phyloP scores from a whole-genome alignment of 495 filamentous ascomycete species.

The Penicillium cosmopolitanum region DNA sequence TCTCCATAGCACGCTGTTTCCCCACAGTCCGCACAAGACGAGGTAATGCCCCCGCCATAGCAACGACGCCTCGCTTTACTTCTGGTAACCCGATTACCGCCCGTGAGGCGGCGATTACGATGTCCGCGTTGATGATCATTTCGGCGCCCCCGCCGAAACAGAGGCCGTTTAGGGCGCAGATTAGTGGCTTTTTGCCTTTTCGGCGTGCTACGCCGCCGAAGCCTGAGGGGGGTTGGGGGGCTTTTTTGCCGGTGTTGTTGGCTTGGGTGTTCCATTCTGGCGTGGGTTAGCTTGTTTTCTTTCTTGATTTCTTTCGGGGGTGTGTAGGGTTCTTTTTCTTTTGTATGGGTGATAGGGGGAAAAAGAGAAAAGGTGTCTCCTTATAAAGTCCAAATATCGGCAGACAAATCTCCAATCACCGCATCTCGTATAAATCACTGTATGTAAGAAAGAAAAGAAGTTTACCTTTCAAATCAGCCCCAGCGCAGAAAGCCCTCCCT shows the following conservation, averaged over 20 bases:
- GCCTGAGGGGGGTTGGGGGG: slow-evolving; percentile 30
- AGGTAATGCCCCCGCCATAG: slow-evolving; percentile 73
- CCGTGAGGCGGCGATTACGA: slow-evolving; percentile 60
- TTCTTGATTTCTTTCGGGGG: background rate
- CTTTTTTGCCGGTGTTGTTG: slow-evolving; percentile 15
- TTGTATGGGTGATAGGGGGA: too few species aligned
- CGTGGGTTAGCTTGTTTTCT: slow-evolving; percentile 5
- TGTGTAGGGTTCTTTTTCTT: too few species aligned
- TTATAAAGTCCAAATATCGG: background rate
- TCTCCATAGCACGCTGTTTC: slow-evolving; percentile 72
- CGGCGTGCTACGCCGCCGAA: slow-evolving; percentile 53
- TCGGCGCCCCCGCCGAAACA: slow-evolving; percentile 78
- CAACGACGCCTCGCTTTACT: slow-evolving; percentile 70
- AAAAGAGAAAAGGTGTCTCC: too few species aligned
- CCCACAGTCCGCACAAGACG: slow-evolving; percentile 70
- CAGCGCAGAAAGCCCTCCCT: slow-evolving; percentile 62
- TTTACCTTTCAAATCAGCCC: slow-evolving; percentile 59
- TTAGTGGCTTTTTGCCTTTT: slow-evolving; percentile 60
- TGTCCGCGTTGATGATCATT: slow-evolving; percentile 72
- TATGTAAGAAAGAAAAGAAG: background rate
- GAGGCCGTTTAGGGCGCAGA: slow-evolving; percentile 74
- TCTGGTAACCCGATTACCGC: slow-evolving; percentile 71
- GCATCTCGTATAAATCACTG: too few species aligned
- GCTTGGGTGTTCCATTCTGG: slow-evolving; percentile 45
- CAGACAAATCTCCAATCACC: background rate